phyloP scores from a whole-genome alignment of 208 protist genomes.

The Acanthamoeba divionensis region DNA sequence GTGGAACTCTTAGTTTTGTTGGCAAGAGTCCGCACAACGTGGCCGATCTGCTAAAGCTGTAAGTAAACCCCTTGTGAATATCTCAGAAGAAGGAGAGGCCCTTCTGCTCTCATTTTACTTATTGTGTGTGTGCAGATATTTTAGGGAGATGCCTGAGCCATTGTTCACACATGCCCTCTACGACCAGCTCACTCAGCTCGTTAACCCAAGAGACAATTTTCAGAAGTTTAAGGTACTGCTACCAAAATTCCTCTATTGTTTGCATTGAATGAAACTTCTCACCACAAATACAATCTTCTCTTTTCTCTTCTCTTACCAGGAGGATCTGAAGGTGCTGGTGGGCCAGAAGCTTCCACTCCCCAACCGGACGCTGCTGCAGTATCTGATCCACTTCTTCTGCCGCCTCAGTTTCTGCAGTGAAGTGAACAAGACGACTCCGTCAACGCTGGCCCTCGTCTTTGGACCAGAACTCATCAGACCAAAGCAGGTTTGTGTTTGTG shows the following conservation, averaged over 20 bases:
- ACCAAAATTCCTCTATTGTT: too few relatives aligned
- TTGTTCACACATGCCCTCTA: constrained; percentile 15
- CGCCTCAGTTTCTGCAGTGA: constrained; percentile 36
- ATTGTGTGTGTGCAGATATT: neutral
- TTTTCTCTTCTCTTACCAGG: too few relatives aligned
- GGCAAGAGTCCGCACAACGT: neutral
- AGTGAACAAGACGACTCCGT: neutral
- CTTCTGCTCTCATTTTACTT: neutral
- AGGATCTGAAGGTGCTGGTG: neutral
- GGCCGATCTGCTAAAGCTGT: constrained; percentile 29
- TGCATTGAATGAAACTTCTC: too few relatives aligned
- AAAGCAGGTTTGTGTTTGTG: neutral
- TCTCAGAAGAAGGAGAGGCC: too few relatives aligned
- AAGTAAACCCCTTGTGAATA: neutral
- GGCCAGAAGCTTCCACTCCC: neutral
- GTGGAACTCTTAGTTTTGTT: neutral
- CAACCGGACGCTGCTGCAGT: constrained; percentile 18
- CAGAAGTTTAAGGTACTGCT: neutral
- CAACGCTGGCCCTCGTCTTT: constrained; percentile 14
- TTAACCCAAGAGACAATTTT: neutral
- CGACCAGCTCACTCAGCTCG: constrained; percentile 25
- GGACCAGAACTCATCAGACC: constrained; percentile 4
- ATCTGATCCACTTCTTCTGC: constrained; percentile 28
- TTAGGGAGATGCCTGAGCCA: constrained; percentile 22
- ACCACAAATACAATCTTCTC: too few relatives aligned